phyloP scores from a whole-genome alignment of 148 eudicot genomes.

The Silene latifolia region DNA sequence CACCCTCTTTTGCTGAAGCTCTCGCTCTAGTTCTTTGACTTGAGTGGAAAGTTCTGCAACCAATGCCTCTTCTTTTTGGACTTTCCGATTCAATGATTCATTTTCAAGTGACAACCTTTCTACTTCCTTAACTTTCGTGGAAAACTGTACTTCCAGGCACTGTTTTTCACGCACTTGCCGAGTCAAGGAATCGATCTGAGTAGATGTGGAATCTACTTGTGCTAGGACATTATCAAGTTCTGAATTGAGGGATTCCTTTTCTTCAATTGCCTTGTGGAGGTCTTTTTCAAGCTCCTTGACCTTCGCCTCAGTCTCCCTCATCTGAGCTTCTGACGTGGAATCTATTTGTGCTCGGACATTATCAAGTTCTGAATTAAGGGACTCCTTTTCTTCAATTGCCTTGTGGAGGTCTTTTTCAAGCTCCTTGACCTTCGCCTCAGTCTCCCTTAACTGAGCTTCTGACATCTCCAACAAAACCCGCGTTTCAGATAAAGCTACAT shows the following conservation, averaged over 20 bases:
- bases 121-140: slow-evolving; percentile 25
- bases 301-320: neutral
- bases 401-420: too few species aligned
- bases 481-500: too few species aligned
- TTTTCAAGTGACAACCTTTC: slow-evolving; percentile 26
- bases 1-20: slow-evolving; percentile 31
- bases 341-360: too few species aligned
- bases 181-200: neutral
- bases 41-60: slow-evolving; percentile 34
- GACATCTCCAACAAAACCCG: neutral
- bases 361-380: too few species aligned
- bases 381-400: too few species aligned
- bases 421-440: neutral
- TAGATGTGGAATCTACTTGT: too few species aligned
- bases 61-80: slow-evolving; percentile 36
- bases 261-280: too few species aligned
- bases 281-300: too few species aligned
- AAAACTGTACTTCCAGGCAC: slow-evolving; percentile 21
- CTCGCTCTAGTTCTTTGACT: slow-evolving; percentile 34
- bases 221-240: too few species aligned
- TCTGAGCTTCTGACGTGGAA: neutral
- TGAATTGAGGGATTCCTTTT: too few species aligned
- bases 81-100: slow-evolving; percentile 31
- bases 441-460: neutral
- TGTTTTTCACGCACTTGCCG: neutral